Evolutionary conservation across 225 moss, liverwort and hornwort genomes (phyloP).

Genomic region (Pseudoscleropodium purum): DNA sequence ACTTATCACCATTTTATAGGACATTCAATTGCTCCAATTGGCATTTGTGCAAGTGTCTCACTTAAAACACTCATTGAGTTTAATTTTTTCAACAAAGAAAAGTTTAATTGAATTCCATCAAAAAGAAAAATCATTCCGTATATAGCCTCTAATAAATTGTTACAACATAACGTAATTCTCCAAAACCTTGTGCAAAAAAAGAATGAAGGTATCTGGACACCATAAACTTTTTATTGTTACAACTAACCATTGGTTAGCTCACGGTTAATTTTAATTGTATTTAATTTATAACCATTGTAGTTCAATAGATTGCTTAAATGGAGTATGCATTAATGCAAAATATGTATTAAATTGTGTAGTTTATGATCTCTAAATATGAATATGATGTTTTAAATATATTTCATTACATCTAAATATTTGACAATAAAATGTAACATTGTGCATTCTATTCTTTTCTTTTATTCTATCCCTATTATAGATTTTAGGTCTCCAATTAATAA

Average conservation of each 20-base stretch:
- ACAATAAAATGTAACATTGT: neutral
- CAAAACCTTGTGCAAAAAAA: neutral
- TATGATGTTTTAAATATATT: too few relatives aligned
- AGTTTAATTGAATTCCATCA: neutral
- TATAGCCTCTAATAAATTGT: neutral
- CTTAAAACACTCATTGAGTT: fast-evolving
- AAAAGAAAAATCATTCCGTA: neutral
- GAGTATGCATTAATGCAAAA: neutral
- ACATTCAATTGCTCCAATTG: neutral
- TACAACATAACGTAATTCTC: neutral
- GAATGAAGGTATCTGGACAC: neutral
- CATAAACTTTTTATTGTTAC: neutral
- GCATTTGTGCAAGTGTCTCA: neutral
- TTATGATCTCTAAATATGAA: neutral
- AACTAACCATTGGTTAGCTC: neutral
- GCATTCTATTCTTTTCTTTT: neutral
- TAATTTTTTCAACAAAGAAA: neutral
- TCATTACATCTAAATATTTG: neutral
- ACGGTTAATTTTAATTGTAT: neutral
- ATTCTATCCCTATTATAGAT: too few relatives aligned
- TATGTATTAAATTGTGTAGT: neutral
- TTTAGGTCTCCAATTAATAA: neutral
- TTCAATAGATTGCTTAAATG: neutral
- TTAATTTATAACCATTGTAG: neutral
- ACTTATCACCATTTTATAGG: neutral